phyloP scores from a whole-genome alignment of 2,329 filamentous ascomycete genomes.

The Verticillium tricorpus region DNA sequence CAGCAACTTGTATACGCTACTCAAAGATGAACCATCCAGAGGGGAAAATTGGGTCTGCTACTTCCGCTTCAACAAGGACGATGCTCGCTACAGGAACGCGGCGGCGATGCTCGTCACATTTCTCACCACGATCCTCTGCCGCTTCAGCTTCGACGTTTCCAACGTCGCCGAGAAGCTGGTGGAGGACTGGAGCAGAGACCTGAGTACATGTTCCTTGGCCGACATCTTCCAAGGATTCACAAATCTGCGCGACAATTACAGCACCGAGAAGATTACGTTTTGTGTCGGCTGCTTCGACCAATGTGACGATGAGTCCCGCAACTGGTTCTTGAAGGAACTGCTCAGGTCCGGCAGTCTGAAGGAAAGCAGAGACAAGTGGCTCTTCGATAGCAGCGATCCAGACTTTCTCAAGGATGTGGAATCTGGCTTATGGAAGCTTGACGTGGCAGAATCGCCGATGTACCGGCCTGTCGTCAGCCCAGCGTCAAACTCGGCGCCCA shows the following conservation, averaged over 20 bases:
- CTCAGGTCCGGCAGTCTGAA: not conserved
- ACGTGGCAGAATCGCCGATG: not conserved
- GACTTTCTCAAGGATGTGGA: not conserved
- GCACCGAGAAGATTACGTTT: not conserved
- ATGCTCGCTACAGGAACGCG: not conserved
- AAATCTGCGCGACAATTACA: not conserved
- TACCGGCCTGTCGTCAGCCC: not conserved
- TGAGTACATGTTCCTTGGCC: not conserved
- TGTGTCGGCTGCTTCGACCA: conserved; percentile 3
- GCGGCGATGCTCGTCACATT: not conserved
- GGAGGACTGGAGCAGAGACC: not conserved
- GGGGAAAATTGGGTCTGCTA: not conserved
- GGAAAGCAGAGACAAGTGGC: not conserved
- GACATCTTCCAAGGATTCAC: conserved; percentile 1
- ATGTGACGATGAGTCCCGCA: conserved; percentile 2
- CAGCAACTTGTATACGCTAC: not conserved
- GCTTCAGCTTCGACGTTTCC: not conserved
- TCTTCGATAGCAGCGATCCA: not conserved
- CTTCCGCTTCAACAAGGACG: not conserved
- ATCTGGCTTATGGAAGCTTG: not conserved
- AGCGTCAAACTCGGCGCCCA: no score
- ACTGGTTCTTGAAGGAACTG: conserved; percentile 1
- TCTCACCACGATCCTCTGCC: not conserved
- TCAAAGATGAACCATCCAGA: not conserved
- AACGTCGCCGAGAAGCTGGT: not conserved